Evolutionary conservation across 208 protist species (phyloP).

Genomic region (Trypanosoma boissoni): DNA sequence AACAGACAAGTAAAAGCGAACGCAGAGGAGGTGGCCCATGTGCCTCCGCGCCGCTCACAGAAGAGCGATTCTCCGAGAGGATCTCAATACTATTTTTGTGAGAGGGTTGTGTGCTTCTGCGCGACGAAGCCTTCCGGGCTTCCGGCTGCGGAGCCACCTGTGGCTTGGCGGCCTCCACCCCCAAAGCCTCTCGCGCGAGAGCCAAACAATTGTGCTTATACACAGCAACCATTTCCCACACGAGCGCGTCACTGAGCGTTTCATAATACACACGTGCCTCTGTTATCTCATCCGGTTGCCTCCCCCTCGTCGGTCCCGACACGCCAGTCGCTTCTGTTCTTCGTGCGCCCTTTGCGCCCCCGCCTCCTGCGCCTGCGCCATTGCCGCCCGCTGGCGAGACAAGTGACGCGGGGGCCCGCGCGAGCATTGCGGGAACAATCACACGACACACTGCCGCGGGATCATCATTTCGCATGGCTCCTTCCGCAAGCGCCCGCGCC

Average conservation of each 20-base stretch:
- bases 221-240: constrained; percentile 50
- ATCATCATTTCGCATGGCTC: background rate
- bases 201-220: constrained; percentile 68
- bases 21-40: background rate
- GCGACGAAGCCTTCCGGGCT: no score
- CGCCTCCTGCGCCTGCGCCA: background rate
- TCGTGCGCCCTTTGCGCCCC: background rate
- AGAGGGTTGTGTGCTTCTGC: no score
- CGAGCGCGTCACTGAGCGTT: constrained; percentile 43
- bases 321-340: background rate
- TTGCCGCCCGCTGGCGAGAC: no score
- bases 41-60: background rate
- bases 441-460: constrained; percentile 8
- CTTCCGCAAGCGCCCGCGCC: constrained; percentile 39
- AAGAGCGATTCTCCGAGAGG: no score
- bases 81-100: no score
- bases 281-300: constrained; percentile 30
- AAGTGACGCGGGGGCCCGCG: constrained; percentile 4
- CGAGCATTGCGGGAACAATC: constrained; percentile 9
- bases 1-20: constrained; percentile 56
- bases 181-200: constrained; percentile 27
- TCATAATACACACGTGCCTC: constrained; percentile 48
- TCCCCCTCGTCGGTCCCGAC: constrained; percentile 2
- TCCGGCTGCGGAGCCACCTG: no score
- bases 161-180: no score